These are phyloP conservation scores for button mushroom (Agaricus bisporus) DNA, from an alignment of 768 basidiomycete genomes.

Conservation along the genomic window DNA sequence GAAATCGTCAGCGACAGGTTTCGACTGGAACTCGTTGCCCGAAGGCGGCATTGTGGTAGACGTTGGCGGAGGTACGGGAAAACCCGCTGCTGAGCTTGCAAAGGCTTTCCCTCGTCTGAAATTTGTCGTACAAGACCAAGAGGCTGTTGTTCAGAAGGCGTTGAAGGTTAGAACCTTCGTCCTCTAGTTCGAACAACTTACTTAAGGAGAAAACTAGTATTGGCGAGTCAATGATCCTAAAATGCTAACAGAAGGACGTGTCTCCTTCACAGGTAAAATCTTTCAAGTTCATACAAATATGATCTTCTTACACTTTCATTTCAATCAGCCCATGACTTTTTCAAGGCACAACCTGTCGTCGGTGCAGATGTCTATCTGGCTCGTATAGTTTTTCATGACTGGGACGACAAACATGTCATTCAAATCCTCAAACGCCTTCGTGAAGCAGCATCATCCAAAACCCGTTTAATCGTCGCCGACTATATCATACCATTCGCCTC, in stretches of 20 bases:
- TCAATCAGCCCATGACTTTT: slow-evolving; percentile 67
- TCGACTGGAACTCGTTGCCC: slow-evolving; percentile 52
- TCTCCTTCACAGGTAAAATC: not conserved
- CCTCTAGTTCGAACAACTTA: slow-evolving; percentile 29
- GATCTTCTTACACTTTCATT: not conserved
- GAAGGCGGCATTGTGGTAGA: slow-evolving; percentile 54
- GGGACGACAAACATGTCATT: slow-evolving; percentile 58
- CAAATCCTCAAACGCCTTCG: slow-evolving; percentile 38
- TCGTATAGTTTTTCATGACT: slow-evolving; percentile 71
- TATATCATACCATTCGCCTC: slow-evolving; percentile 68
- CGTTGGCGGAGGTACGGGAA: slow-evolving; percentile 68
- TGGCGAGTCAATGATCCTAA: slow-evolving; percentile 43
- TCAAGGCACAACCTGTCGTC: slow-evolving; percentile 51
- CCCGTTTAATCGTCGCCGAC: slow-evolving; percentile 65
- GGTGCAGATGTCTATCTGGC: slow-evolving; percentile 62
- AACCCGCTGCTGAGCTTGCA: slow-evolving; percentile 31
- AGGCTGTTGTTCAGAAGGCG: slow-evolving; percentile 51
- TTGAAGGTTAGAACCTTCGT: slow-evolving; percentile 18
- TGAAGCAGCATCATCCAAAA: slow-evolving; percentile 42
- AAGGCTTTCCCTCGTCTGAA: slow-evolving; percentile 32
- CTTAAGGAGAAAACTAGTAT: slow-evolving; percentile 47
- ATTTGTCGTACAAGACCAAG: slow-evolving; percentile 58
- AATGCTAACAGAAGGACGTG: slow-evolving; percentile 41
- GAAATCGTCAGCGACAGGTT: slow-evolving; percentile 30
- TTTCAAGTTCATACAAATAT: not conserved